phyloP scores from a whole-genome alignment of 2,329 filamentous ascomycete species.

The Colletotrichum gigasporum region DNA sequence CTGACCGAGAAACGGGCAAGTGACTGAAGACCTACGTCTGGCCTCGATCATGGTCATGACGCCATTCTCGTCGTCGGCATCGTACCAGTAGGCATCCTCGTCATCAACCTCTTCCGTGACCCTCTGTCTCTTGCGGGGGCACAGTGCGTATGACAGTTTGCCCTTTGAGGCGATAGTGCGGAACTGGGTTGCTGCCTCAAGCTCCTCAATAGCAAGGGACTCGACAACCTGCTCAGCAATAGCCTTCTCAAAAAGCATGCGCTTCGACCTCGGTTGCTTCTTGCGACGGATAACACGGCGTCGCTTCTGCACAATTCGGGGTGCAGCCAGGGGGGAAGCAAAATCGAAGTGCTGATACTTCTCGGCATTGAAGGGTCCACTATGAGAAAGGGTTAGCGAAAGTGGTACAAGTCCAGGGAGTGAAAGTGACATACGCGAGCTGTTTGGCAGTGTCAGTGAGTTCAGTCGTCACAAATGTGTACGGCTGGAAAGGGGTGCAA shows the following conservation, averaged over 20 bases:
- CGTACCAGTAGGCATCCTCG: conserved; percentile 4
- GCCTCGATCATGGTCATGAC: conserved; percentile 15
- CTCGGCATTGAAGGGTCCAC: conserved; percentile 12
- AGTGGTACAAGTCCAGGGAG: background rate
- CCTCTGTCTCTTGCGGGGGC: conserved; percentile 22
- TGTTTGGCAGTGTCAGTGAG: conserved; percentile 1
- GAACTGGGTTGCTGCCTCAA: conserved; percentile 19
- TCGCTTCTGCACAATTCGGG: background rate
- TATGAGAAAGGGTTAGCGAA: conserved; percentile 3
- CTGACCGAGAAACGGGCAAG: too few species aligned
- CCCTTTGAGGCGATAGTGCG: conserved; percentile 7
- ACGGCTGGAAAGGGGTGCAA: background rate
- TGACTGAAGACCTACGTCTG: conserved; percentile 7
- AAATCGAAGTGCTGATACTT: background rate
- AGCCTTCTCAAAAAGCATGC: conserved; percentile 5
- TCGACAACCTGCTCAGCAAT: background rate
- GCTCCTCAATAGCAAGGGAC: conserved; percentile 15
- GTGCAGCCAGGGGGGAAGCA: background rate
- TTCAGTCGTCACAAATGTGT: background rate
- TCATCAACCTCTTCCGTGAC: background rate
- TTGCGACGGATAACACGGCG: background rate
- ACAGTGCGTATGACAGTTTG: conserved; percentile 9
- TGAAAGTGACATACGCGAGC: background rate
- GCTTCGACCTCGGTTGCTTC: background rate
- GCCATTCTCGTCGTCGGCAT: conserved; percentile 10